Evolutionary conservation across 2,329 filamentous ascomycete species (phyloP), one percentile per base, ranked within the genome.

Genomic region (Berkeleyomyces rouxiae): DNA sequence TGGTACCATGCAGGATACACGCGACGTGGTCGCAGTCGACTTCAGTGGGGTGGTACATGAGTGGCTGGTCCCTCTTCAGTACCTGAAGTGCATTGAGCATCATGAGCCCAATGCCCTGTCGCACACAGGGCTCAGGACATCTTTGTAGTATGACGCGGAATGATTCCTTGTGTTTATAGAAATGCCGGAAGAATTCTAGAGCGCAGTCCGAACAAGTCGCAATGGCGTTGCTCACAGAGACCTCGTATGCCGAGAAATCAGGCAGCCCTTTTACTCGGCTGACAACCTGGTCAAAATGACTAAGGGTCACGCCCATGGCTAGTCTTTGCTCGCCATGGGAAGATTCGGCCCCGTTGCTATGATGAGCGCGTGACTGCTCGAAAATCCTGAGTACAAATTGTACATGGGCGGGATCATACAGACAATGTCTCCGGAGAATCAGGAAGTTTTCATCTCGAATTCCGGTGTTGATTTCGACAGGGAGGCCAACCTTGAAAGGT

Each of bases 251-350:
- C 1, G 79, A 76, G 44, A 87, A 84, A 49, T 86, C 81, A 0
- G 83, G 79, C 1, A 81, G 70, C 47, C 90, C 86, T 70, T 87
- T 89, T 3, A 82, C 79, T 63, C 89, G 82, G 55, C 86, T 82
- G 10, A 88, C 80, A 49, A 95, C 78, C 69, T 92, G 87, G 67
- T 91, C 86, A 44, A 95, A 73, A 67, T 92, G 87, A 59, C 80
- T 77, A 2, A 88, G 70, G 1, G 80, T 75, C 65, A 82, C 77
- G 11, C 75, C 72, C 68, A 88, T 75, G 2, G 81, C 80, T 55
- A 75, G 66, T 16, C 75, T 74, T 67, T 82, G 77, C 13, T 77
- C 67, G 16, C 65, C 67, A 67, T 81, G 78, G 13, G 78, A 72
- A 11, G 74, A 69, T 37, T 11, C 44, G 13, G 6, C 16, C 3